Conservation (phyloP, 2,329 filamentous ascomycete genomes). For the Fusarium vanettenii region DNA sequence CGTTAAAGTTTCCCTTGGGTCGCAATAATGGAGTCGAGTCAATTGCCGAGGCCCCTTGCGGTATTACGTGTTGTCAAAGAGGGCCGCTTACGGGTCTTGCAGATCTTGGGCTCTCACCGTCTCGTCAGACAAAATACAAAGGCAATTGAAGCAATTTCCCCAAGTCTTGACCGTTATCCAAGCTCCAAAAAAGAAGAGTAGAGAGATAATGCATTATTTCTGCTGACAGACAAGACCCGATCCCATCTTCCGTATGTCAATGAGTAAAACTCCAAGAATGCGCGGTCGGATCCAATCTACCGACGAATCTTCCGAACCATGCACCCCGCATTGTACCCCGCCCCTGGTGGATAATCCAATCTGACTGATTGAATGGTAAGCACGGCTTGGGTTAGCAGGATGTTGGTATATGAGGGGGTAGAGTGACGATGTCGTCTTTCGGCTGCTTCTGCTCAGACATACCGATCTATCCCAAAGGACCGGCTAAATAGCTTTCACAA, state of each 20-base stretch:
- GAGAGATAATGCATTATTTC: background rate
- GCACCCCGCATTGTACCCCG: constrained; percentile 5
- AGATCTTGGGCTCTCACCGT: background rate
- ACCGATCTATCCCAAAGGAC: background rate
- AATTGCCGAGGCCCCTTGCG: background rate
- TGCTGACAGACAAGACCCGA: background rate
- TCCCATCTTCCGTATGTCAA: background rate
- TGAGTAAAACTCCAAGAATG: background rate
- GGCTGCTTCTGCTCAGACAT: background rate
- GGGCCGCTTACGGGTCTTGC: background rate
- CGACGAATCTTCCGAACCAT: background rate
- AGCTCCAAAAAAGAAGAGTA: background rate
- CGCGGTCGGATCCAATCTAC: background rate
- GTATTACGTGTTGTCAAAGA: background rate
- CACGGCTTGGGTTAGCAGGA: background rate
- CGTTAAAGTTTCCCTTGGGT: background rate
- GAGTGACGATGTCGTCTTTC: background rate
- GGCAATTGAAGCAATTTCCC: background rate
- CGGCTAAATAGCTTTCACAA: background rate
- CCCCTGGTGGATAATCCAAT: background rate
- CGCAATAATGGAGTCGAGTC: background rate
- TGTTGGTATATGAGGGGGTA: background rate
- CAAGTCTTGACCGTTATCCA: background rate
- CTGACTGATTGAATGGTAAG: constrained; percentile 29
- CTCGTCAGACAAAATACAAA: background rate